These are phyloP conservation scores for Streptanthus diversifolius DNA, from an alignment of 345 rosid species.

Conservation along the genomic window DNA sequence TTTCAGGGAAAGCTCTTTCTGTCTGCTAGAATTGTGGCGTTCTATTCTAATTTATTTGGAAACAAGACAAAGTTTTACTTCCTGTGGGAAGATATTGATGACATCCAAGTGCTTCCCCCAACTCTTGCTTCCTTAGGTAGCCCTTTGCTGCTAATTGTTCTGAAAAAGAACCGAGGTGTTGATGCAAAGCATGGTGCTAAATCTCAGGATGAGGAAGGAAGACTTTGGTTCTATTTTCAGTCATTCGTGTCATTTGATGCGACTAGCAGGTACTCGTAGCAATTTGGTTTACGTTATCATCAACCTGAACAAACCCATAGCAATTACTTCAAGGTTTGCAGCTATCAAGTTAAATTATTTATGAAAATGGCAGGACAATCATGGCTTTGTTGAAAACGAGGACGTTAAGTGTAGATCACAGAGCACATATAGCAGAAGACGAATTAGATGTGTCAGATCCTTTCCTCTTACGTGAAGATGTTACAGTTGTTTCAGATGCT, in stretches of 20 bases:
- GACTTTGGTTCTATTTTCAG: constrained; percentile 66
- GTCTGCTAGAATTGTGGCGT: constrained; percentile 86
- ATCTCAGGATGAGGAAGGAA: constrained; percentile 75
- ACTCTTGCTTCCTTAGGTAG: constrained; percentile 69
- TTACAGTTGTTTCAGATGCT: constrained; percentile 24
- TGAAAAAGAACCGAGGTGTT: constrained; percentile 59
- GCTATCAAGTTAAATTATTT: constrained; percentile 5
- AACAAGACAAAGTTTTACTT: constrained; percentile 77
- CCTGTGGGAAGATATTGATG: constrained; percentile 85
- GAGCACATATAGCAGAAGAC: constrained; percentile 57
- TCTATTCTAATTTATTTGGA: constrained; percentile 81
- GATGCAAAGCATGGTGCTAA: constrained; percentile 82
- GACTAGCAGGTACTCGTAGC: constrained; percentile 56
- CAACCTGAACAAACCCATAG: background rate
- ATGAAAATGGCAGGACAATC: constrained; percentile 54
- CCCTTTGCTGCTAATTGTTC: constrained; percentile 59
- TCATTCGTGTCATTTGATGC: constrained; percentile 73
- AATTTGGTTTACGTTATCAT: background rate
- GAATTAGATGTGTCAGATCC: constrained; percentile 47
- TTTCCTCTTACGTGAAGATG: constrained; percentile 37
- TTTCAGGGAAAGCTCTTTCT: constrained; percentile 77
- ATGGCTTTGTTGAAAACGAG: constrained; percentile 85
- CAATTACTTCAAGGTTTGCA: background rate
- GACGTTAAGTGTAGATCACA: constrained; percentile 49
- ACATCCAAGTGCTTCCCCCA: constrained; percentile 69